Percentiles rank a stretch among this genome's conserved stretches.
These are phyloP conservation scores for Seiridium unicorne DNA, from an alignment of 2,329 filamentous ascomycete species.

Conservation along the genomic window DNA sequence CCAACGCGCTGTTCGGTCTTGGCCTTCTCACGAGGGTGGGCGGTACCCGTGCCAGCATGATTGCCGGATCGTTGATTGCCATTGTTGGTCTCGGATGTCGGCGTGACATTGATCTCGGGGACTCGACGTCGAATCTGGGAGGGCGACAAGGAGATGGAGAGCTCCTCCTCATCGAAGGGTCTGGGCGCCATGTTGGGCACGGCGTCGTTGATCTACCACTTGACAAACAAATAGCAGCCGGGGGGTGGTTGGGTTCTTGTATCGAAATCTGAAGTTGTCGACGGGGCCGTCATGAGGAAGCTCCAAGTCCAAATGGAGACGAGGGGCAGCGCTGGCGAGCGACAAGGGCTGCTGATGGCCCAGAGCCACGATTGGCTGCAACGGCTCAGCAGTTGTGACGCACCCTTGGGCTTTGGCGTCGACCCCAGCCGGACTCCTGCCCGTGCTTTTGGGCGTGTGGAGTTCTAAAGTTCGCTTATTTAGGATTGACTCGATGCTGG, in stretches of 20 bases:
- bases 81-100: conserved; percentile 25
- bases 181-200: conserved; percentile 44
- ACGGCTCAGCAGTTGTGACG: neutral
- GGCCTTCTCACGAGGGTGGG: conserved; percentile 43
- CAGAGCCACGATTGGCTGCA: neutral
- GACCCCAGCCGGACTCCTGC: neutral
- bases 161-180: conserved; percentile 76
- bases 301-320: neutral
- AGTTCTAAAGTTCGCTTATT: too few relatives aligned
- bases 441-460: too few relatives aligned
- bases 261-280: neutral
- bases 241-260: too few relatives aligned
- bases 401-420: neutral
- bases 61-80: conserved; percentile 20
- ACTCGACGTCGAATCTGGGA: conserved; percentile 57
- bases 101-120: conserved; percentile 34
- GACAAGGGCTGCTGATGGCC: neutral
- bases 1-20: conserved; percentile 82
- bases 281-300: neutral
- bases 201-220: neutral
- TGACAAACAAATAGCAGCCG: too few relatives aligned
- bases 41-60: conserved; percentile 15
- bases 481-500: too few relatives aligned
- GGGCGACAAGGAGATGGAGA: conserved; percentile 72
- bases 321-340: neutral